Evolutionary conservation across 2,329 filamentous ascomycete species (phyloP), one percentile per base, ranked within the genome.

Genomic region (Alternaria burnsii): DNA sequence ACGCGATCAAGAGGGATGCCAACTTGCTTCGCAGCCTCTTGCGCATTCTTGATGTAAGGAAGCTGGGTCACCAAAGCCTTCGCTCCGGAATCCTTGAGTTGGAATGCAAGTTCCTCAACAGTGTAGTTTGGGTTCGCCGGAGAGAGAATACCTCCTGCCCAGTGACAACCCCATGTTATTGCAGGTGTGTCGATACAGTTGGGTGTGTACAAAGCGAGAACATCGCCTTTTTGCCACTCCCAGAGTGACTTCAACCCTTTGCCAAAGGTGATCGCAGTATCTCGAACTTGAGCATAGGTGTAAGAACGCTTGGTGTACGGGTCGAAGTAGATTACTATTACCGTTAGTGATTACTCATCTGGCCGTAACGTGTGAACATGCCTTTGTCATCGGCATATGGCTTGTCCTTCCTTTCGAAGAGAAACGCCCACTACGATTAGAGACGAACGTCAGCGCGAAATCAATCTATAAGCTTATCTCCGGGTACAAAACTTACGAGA

Each of bases 101-200:
- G 94, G 72, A 91, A 93, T 5, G 90, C 88, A 34, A 97, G 85
- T 79, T 98, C 94, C 10, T 92, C 88, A 12, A 86, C 87, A 0
- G 91, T 97, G 79, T 97, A 97, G 4, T 89, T 88, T 20, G 94
- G 93, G 74, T 97, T 97, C 3, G 92, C 93, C 0, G 94, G 93
- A n/a, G 90, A 93, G 11, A 92, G 81, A 52, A 92, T 82, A 30
- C 91, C 93, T 46, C 93, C 94, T 0, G 92, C 91, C 91, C 92
- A 97, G 66, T 91, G 87, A 10, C 88, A 85, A 28, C 93, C 94
- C 83, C 92, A 92, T 77, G 88, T 92, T 47, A 93, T 79, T 3
- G 89, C 83, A 0, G 92, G 89, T 0, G 90, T 92, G 77, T 97
- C 94, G 74, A 97, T 90, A 76, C 60, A 63, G 41, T 98, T 97